phyloP scores from a whole-genome alignment of 2,329 filamentous ascomycete species.

The Geosmithia morbida region DNA sequence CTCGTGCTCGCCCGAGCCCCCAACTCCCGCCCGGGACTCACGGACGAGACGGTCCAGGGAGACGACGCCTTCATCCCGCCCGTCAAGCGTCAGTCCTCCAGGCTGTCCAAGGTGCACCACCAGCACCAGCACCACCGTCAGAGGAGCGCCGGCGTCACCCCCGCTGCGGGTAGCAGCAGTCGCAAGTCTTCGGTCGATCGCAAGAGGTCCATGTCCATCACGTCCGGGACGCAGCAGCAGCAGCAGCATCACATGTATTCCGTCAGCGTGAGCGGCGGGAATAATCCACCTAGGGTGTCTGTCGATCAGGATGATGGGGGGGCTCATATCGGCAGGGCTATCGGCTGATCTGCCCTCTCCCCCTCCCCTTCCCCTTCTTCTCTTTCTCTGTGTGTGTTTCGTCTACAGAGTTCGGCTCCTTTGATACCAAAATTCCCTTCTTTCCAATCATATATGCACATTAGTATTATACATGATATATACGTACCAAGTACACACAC shows the following conservation, averaged over 20 bases:
- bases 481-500: too few relatives aligned
- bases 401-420: too few relatives aligned
- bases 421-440: too few relatives aligned
- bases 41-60: constrained; percentile 45
- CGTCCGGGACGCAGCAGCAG: constrained; percentile 7
- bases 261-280: not conserved
- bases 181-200: constrained; percentile 17
- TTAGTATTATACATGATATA: too few relatives aligned
- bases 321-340: constrained; percentile 36
- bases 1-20: constrained; percentile 41
- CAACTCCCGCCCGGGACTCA: constrained; percentile 47
- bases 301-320: constrained; percentile 11
- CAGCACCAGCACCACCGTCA: constrained; percentile 2
- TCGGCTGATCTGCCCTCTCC: constrained; percentile 26
- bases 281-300: constrained; percentile 19
- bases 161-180: not conserved
- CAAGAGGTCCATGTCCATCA: not conserved
- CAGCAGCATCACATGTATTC: constrained; percentile 18
- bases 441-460: too few relatives aligned
- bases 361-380: not conserved
- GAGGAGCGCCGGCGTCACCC: not conserved
- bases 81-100: constrained; percentile 36
- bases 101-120: constrained; percentile 30
- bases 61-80: constrained; percentile 42
- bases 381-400: too few relatives aligned